These are phyloP conservation scores for Dalbergia oliveri DNA, from an alignment of 306 rosid genomes.

Conservation along the genomic window DNA sequence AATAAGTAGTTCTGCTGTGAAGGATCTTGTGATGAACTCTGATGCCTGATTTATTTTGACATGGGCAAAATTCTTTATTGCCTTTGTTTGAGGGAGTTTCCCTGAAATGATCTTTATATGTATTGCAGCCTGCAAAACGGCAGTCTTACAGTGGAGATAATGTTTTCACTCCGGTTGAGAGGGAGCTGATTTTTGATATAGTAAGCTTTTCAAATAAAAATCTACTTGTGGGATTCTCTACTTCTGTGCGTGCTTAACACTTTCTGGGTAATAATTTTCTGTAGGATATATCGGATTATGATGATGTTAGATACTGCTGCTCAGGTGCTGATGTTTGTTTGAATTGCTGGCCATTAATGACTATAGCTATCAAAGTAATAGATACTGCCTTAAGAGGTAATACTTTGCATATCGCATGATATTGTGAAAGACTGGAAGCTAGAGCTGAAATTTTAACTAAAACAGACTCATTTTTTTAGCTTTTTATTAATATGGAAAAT, in stretches of 20 bases:
- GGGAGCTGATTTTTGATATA: slow-evolving; percentile 88
- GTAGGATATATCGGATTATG: slow-evolving; percentile 93
- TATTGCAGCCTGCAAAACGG: slow-evolving; percentile 85
- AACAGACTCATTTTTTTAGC: background rate
- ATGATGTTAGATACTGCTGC: slow-evolving; percentile 96
- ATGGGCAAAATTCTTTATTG: background rate
- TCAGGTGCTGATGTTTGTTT: slow-evolving; percentile 95
- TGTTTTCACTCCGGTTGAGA: slow-evolving; percentile 86
- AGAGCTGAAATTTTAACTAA: background rate
- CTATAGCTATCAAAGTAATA: slow-evolving; percentile 86
- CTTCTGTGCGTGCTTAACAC: background rate
- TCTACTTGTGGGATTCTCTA: background rate
- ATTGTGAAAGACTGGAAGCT: slow-evolving; percentile 5
- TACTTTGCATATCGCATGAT: slow-evolving; percentile 26
- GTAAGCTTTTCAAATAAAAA: slow-evolving; percentile 59
- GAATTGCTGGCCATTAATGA: slow-evolving; percentile 97
- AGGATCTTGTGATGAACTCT: background rate
- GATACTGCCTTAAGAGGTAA: slow-evolving; percentile 85
- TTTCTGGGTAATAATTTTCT: slow-evolving; percentile 14
- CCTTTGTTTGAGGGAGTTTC: background rate
- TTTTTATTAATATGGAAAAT: background rate
- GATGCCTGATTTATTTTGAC: background rate
- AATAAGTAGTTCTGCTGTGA: background rate
- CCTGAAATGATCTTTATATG: background rate
- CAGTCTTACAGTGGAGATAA: slow-evolving; percentile 80